These are phyloP conservation scores for Hysterangium stoloniferum DNA, from an alignment of 768 basidiomycete species.

Conservation along the genomic window DNA sequence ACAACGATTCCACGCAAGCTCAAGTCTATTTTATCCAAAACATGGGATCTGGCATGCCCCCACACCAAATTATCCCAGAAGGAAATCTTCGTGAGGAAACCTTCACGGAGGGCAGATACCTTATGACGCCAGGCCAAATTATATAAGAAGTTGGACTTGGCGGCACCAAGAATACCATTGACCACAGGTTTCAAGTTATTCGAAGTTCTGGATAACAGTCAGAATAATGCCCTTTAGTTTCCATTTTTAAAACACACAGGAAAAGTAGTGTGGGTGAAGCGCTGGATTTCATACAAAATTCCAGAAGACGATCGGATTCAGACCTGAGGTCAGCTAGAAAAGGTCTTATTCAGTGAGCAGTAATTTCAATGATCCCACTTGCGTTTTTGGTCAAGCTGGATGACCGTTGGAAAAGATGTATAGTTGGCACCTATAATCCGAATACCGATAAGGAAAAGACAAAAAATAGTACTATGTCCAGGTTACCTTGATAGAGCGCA, in stretches of 20 bases:
- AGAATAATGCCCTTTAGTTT: no score
- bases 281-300: background rate
- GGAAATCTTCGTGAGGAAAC: conserved; percentile 69
- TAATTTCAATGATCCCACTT: conserved; percentile 31
- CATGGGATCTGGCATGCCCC: conserved; percentile 51
- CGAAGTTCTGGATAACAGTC: conserved; percentile 27
- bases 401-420: conserved; percentile 52
- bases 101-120: conserved; percentile 54
- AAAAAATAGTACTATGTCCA: background rate
- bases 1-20: conserved; percentile 63
- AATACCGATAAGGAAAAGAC: background rate
- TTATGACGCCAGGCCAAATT: conserved; percentile 76
- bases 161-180: conserved; percentile 43
- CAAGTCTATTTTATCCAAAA: conserved; percentile 52
- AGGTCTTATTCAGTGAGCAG: background rate
- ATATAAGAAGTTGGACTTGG: conserved; percentile 47
- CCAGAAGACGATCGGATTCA: conserved; percentile 9
- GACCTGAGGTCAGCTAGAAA: conserved; percentile 22
- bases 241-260: conserved; percentile 23
- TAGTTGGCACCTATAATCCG: conserved; percentile 36
- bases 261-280: conserved; percentile 67
- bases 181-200: conserved; percentile 52
- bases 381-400: conserved; percentile 37
- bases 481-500: conserved; percentile 59
- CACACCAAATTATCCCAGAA: conserved; percentile 82